Conservation (phyloP, 805 yeast species). For the Cyberlindnera veronae region DNA sequence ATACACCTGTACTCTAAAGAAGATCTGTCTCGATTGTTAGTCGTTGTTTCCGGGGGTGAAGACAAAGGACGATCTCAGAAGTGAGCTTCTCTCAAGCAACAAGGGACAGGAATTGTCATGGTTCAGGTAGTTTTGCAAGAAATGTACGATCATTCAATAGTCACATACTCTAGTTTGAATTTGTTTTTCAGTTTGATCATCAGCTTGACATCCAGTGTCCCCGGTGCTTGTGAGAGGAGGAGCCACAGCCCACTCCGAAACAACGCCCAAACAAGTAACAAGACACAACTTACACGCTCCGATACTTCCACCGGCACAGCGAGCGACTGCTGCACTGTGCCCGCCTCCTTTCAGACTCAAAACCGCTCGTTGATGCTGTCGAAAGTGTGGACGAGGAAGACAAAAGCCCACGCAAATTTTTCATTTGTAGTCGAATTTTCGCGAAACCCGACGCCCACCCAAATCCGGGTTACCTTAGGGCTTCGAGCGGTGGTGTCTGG, state of each 20-base stretch:
- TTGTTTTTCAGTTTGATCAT: slow-evolving; percentile 32
- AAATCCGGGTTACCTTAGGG: not conserved
- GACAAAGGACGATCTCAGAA: no score
- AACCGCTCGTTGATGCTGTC: not conserved
- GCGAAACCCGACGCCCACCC: not conserved
- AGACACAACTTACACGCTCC: slow-evolving; percentile 1
- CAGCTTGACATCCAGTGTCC: slow-evolving; percentile 10
- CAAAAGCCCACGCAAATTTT: slow-evolving; percentile 1
- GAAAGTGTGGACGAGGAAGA: not conserved
- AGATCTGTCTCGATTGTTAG: slow-evolving; percentile 3
- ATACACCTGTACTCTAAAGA: slow-evolving; percentile 23
- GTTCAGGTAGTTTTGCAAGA: no score
- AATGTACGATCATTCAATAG: slow-evolving; percentile 46
- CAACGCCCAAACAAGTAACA: not conserved
- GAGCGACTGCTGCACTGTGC: not conserved
- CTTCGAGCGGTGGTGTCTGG: slow-evolving; percentile 2
- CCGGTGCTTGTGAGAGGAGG: not conserved
- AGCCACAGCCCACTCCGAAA: not conserved
- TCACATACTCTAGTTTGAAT: slow-evolving; percentile 70
- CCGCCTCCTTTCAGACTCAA: no score
- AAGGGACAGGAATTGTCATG: no score
- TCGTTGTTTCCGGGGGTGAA: not conserved
- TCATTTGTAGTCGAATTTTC: not conserved
- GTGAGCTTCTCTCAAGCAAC: no score
- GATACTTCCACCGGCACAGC: slow-evolving; percentile 3